phyloP scores from a whole-genome alignment of 2,329 filamentous ascomycete genomes.

The Penicillium paneum region DNA sequence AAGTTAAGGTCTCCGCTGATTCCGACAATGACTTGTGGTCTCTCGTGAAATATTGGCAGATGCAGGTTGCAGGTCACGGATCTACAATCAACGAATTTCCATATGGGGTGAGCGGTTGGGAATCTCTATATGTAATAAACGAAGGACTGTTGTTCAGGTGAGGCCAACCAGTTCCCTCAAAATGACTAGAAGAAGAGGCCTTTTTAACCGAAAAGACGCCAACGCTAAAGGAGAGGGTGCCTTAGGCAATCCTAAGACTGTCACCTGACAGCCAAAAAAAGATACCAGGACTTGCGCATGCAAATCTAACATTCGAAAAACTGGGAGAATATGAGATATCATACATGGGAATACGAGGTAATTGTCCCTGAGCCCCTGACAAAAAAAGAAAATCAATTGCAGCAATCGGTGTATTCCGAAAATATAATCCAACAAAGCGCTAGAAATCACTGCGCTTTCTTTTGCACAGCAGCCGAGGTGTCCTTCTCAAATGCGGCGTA shows the following conservation, averaged over 20 bases:
- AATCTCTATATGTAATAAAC: conserved; percentile 12
- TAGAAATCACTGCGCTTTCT: conserved; percentile 62
- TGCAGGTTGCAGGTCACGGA: conserved; percentile 4
- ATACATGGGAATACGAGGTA: conserved; percentile 18
- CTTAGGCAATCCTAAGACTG: conserved; percentile 13
- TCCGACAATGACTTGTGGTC: neutral
- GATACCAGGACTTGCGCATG: neutral
- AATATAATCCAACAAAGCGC: conserved; percentile 1
- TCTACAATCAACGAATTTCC: conserved; percentile 1
- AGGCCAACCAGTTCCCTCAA: conserved; percentile 5
- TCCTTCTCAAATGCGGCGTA: conserved; percentile 97
- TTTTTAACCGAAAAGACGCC: conserved; percentile 18
- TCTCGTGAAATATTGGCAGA: conserved; percentile 2
- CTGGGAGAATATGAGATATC: conserved; percentile 18
- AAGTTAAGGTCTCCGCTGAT: neutral
- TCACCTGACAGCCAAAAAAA: conserved; percentile 25
- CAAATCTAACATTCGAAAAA: conserved; percentile 1
- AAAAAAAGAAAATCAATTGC: conserved; percentile 3
- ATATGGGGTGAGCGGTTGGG: neutral
- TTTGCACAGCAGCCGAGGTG: conserved; percentile 82
- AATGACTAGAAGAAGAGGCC: neutral
- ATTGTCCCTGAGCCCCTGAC: conserved; percentile 8
- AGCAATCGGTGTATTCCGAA: conserved; percentile 7
- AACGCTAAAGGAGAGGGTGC: conserved; percentile 18
- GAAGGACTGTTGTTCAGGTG: conserved; percentile 13